A percentile compares a stretch with the other conserved stretches of the same genome.
Conservation (phyloP, 352 stramenopile genomes). For the Globisporangium yorkense region DNA sequence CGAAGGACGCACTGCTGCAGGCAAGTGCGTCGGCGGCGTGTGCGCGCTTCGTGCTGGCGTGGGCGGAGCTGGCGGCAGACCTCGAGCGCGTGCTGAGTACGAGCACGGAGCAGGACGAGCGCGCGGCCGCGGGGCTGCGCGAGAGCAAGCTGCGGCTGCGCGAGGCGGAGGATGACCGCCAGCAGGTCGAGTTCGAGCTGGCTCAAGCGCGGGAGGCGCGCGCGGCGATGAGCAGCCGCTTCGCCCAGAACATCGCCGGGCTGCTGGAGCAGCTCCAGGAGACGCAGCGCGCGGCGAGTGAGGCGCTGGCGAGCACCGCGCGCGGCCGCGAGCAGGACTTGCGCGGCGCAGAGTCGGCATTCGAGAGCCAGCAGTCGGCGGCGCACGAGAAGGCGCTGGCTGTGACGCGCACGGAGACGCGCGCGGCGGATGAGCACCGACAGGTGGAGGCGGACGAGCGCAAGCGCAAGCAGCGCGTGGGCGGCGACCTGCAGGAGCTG, state of each 20-base stretch:
- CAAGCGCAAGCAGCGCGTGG: conserved; percentile 34
- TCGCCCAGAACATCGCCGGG: conserved; percentile 23
- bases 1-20: conserved; percentile 32
- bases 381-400: conserved; percentile 30
- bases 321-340: conserved; percentile 41
- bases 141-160: conserved; percentile 51
- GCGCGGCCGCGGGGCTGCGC: conserved; percentile 19
- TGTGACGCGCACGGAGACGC: conserved; percentile 20
- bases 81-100: conserved; percentile 33
- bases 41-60: conserved; percentile 25
- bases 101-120: conserved; percentile 54
- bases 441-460: conserved; percentile 44
- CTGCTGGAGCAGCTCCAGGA: conserved; percentile 46
- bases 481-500: conserved; percentile 38
- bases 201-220: conserved; percentile 27
- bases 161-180: conserved; percentile 55
- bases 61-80: conserved; percentile 36
- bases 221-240: conserved; percentile 19
- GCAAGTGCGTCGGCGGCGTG: conserved; percentile 33
- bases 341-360: conserved; percentile 9
- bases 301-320: conserved; percentile 26
- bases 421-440: conserved; percentile 33
- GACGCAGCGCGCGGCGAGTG: conserved; percentile 27
- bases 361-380: conserved; percentile 12
- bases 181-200: conserved; percentile 60